These are phyloP conservation scores for Paracoccidioides lutzii DNA, from an alignment of 2,329 filamentous ascomycete genomes.

Conservation along the genomic window DNA sequence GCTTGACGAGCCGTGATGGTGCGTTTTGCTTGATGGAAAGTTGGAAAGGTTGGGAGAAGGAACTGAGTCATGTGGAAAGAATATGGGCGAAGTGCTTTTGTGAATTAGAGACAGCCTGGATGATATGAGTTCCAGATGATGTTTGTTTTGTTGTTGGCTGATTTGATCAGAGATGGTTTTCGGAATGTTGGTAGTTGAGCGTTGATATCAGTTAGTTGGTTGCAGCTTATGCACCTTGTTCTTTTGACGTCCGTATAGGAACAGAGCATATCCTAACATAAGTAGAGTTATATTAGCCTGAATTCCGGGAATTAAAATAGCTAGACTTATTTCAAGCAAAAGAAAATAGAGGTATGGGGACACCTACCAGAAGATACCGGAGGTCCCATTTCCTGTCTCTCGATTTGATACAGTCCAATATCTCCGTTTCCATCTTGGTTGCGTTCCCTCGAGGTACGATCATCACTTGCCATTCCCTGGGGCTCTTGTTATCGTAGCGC, in stretches of 20 bases:
- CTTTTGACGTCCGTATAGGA: slow-evolving; percentile 31
- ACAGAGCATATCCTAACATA: slow-evolving; percentile 28
- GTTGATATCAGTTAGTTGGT: slow-evolving; percentile 24
- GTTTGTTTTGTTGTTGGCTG: slow-evolving; percentile 11
- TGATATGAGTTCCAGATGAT: slow-evolving; percentile 26
- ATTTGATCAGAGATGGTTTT: slow-evolving; percentile 13
- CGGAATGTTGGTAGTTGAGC: slow-evolving; percentile 30
- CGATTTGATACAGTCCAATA: slow-evolving; percentile 24
- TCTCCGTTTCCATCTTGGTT: slow-evolving; percentile 24
- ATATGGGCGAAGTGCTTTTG: background rate
- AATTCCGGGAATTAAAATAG: background rate
- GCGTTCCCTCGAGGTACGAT: slow-evolving; percentile 12
- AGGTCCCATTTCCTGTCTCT: slow-evolving; percentile 29
- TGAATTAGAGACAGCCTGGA: slow-evolving; percentile 16
- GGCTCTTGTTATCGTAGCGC: slow-evolving; percentile 8
- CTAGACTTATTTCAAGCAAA: slow-evolving; percentile 3
- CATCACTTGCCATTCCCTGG: slow-evolving; percentile 24
- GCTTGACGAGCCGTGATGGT: too few species aligned
- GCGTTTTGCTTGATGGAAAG: too few species aligned
- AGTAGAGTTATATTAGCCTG: background rate
- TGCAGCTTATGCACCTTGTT: slow-evolving; percentile 28
- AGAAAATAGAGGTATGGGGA: too few species aligned
- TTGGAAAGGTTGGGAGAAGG: background rate
- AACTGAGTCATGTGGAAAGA: background rate
- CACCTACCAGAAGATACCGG: slow-evolving; percentile 26